These are phyloP conservation scores for Nepenthes gracilis DNA, from an alignment of 148 eudicot species.

Conservation along the genomic window DNA sequence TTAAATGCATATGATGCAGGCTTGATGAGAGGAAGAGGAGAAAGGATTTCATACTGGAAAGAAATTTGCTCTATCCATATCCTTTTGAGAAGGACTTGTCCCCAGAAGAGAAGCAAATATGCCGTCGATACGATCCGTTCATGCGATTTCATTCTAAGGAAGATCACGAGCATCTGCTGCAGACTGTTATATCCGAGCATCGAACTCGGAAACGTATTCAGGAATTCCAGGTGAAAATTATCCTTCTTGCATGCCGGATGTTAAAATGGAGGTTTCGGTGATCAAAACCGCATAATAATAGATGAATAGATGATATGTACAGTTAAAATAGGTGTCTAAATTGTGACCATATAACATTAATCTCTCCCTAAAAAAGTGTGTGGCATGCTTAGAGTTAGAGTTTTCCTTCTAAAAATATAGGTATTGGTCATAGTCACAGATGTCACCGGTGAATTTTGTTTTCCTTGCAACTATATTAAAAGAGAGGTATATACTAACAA, in stretches of 20 bases:
- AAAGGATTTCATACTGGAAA: constrained; percentile 74
- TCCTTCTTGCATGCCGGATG: not conserved
- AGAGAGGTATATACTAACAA: too few relatives aligned
- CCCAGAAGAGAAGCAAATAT: constrained; percentile 67
- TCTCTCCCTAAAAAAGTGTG: too few relatives aligned
- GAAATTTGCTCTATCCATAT: constrained; percentile 63
- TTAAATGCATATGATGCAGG: constrained; percentile 19
- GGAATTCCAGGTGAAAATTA: constrained; percentile 57
- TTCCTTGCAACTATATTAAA: too few relatives aligned
- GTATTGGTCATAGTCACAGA: too few relatives aligned
- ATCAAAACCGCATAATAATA: too few relatives aligned
- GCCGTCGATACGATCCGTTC: constrained; percentile 63
- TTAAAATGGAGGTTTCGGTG: not conserved
- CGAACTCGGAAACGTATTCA: constrained; percentile 53
- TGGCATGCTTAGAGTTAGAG: too few relatives aligned
- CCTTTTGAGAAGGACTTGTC: constrained; percentile 61
- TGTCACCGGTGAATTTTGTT: too few relatives aligned
- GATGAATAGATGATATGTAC: too few relatives aligned
- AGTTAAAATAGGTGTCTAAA: too few relatives aligned
- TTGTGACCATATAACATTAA: too few relatives aligned
- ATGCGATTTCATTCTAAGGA: constrained; percentile 81
- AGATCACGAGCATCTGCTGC: constrained; percentile 67
- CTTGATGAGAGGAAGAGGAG: constrained; percentile 88
- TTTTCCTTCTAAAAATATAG: too few relatives aligned
- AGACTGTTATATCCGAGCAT: constrained; percentile 59